These are phyloP conservation scores for Westerdykella sp. DNA, from an alignment of 2,329 filamentous ascomycete genomes.

Conservation along the genomic window DNA sequence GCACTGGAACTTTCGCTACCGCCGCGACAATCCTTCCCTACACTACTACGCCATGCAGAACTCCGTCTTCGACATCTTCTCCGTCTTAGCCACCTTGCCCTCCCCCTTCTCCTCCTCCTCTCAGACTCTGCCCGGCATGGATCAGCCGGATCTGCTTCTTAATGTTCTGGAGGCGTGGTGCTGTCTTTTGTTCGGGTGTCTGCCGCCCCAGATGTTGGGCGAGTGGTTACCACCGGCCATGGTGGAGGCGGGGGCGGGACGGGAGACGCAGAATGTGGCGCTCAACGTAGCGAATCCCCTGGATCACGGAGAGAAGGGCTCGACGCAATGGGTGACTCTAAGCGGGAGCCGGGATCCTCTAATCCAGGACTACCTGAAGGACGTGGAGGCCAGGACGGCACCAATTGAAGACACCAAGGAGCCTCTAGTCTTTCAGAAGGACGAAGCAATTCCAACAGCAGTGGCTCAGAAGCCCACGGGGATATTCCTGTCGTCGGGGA, in stretches of 20 bases:
- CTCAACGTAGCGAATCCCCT: constrained; percentile 31
- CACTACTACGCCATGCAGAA: constrained; percentile 31
- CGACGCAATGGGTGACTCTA: constrained; percentile 19
- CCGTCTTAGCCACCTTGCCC: constrained; percentile 17
- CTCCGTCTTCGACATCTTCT: constrained; percentile 24
- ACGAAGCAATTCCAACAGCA: neutral
- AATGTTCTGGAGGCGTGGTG: constrained; percentile 36
- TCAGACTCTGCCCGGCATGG: constrained; percentile 18
- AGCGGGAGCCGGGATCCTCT: constrained; percentile 17
- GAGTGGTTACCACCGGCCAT: constrained; percentile 18
- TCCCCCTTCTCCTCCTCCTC: constrained; percentile 3
- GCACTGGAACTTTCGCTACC: constrained; percentile 31
- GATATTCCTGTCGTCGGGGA: neutral
- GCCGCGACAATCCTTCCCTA: constrained; percentile 28
- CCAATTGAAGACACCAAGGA: neutral
- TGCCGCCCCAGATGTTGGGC: constrained; percentile 14
- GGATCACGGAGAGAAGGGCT: constrained; percentile 17
- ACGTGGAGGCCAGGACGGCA: constrained; percentile 1
- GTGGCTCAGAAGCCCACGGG: neutral
- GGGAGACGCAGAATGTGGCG: neutral
- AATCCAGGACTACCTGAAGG: constrained; percentile 15
- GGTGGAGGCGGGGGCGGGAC: neutral
- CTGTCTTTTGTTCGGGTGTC: constrained; percentile 24
- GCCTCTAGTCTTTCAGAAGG: neutral
- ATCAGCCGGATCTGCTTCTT: constrained; percentile 19